These are phyloP conservation scores for Boletus calvinii DNA, from an alignment of 1,284 basidiomycete genomes.

Conservation along the genomic window DNA sequence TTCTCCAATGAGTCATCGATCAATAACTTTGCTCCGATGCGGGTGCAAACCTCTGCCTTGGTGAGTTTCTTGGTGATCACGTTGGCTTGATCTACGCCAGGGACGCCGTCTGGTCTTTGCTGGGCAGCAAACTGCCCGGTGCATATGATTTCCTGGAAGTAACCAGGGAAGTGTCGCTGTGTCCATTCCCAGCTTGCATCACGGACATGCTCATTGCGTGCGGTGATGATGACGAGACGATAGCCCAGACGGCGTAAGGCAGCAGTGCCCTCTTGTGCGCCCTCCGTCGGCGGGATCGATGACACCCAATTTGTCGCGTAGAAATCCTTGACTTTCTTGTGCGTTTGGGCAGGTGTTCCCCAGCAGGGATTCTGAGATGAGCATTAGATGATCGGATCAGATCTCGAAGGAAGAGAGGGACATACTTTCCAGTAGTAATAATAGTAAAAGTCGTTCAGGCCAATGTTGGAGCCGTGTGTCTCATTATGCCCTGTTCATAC, in stretches of 20 bases:
- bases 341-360: slow-evolving; percentile 65
- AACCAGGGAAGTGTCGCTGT: slow-evolving; percentile 62
- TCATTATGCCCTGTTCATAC: slow-evolving; percentile 65
- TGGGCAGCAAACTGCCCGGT: slow-evolving; percentile 67
- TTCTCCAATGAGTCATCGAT: slow-evolving; percentile 83
- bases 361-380: slow-evolving; percentile 59
- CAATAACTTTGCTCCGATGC: slow-evolving; percentile 60
- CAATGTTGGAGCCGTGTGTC: slow-evolving; percentile 53
- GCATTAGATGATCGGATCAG: slow-evolving; percentile 29
- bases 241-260: slow-evolving; percentile 63
- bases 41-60: slow-evolving; percentile 71
- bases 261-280: slow-evolving; percentile 61
- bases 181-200: slow-evolving; percentile 69
- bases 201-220: slow-evolving; percentile 57
- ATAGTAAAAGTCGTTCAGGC: slow-evolving; percentile 57
- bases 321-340: slow-evolving; percentile 60
- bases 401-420: slow-evolving; percentile 56
- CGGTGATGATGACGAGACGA: slow-evolving; percentile 72
- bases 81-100: slow-evolving; percentile 44
- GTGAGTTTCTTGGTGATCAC: slow-evolving; percentile 54
- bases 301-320: slow-evolving; percentile 55
- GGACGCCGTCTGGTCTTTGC: slow-evolving; percentile 20
- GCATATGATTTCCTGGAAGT: slow-evolving; percentile 68
- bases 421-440: slow-evolving; percentile 24
- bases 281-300: slow-evolving; percentile 55